Percentiles rank a stretch among this genome's conserved stretches.
Evolutionary conservation across 257 asterid genomes (phyloP).

Genomic region (Marsdenia floribunda): DNA sequence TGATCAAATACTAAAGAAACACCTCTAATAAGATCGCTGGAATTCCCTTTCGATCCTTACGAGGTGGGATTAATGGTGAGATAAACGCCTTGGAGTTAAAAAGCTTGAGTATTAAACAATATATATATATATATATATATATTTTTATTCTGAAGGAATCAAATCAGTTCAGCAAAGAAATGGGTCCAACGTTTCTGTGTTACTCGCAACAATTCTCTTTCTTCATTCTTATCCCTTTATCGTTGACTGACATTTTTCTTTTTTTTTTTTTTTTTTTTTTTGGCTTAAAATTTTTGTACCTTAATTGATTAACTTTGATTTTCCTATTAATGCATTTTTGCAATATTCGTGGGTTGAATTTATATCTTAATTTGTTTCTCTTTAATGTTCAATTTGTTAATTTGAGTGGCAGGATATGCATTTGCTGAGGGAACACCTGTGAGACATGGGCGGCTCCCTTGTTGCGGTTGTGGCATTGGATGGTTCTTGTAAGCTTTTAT

Average conservation of each 20-base stretch:
- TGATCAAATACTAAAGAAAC: background rate
- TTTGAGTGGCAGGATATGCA: constrained; percentile 45
- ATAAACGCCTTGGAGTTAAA: background rate
- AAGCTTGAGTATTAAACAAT: background rate
- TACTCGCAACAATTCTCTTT: background rate
- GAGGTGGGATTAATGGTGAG: background rate
- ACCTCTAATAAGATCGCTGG: background rate
- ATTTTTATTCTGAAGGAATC: background rate
- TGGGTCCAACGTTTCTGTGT: background rate
- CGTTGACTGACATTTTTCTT: background rate
- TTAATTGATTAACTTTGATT: background rate
- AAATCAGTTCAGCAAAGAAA: background rate
- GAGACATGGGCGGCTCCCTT: constrained; percentile 61
- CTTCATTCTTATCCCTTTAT: background rate
- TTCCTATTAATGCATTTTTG: background rate
- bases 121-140: too few species aligned
- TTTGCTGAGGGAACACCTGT: constrained; percentile 65
- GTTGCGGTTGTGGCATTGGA: constrained; percentile 82
- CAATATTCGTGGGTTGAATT: background rate
- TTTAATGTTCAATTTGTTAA: background rate
- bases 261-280: background rate
- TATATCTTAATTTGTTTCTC: background rate
- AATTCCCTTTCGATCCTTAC: background rate
- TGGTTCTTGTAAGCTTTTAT: constrained; percentile 67
- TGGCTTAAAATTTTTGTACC: background rate